A percentile compares a stretch with the other conserved stretches of the same genome.
Evolutionary conservation across 2,329 filamentous ascomycete genomes (phyloP).

Genomic region (Ceratocystis alfenasii): DNA sequence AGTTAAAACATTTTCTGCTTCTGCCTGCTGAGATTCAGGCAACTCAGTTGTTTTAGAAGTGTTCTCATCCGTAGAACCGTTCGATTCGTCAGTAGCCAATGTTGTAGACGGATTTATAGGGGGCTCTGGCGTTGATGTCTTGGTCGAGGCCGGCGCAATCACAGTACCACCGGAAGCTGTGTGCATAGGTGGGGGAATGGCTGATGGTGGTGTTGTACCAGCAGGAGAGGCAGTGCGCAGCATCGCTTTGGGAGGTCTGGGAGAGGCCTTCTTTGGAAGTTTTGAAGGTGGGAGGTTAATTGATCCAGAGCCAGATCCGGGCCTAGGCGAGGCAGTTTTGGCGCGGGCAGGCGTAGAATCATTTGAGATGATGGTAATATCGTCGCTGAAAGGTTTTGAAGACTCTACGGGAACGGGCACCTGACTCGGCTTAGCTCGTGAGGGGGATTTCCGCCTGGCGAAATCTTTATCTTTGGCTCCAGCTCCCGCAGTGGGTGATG

Average conservation of each 20-base stretch:
- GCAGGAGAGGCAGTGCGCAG: slow-evolving; percentile 13
- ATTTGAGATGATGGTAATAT: neutral
- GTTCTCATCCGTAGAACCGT: neutral
- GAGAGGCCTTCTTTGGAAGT: slow-evolving; percentile 20
- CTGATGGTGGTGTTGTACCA: neutral
- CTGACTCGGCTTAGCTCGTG: neutral
- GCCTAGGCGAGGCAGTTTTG: slow-evolving; percentile 18
- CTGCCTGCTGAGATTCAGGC: neutral
- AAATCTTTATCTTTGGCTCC: neutral
- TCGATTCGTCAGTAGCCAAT: neutral
- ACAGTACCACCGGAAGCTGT: slow-evolving; percentile 16
- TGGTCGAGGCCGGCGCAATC: neutral
- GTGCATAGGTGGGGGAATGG: slow-evolving; percentile 16
- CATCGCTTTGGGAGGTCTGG: slow-evolving; percentile 12
- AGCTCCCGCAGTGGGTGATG: slow-evolving; percentile 4
- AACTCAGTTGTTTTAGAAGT: neutral
- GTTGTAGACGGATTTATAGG: neutral
- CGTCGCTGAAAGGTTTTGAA: neutral
- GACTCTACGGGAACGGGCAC: slow-evolving; percentile 15
- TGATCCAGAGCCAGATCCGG: neutral
- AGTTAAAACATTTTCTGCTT: neutral
- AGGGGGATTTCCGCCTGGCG: neutral
- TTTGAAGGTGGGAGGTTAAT: slow-evolving; percentile 19
- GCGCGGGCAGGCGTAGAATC: slow-evolving; percentile 4
- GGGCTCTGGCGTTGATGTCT: neutral